Evolutionary conservation across 768 basidiomycete genomes (phyloP).

Genomic region (Asterophora lycoperdoides): DNA sequence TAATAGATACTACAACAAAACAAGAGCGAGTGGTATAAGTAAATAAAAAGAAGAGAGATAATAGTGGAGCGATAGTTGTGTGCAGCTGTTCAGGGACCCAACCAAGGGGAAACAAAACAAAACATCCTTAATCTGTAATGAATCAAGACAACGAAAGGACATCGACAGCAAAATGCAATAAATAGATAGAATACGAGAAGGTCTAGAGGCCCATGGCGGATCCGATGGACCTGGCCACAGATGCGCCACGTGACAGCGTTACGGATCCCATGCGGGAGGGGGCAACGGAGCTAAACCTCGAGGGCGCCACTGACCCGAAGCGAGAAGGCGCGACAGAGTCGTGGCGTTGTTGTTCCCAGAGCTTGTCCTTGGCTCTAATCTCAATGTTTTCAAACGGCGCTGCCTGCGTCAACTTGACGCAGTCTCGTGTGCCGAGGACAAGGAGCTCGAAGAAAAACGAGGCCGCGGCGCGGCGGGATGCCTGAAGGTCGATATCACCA

Average conservation of each 20-base stretch:
- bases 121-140: constrained; percentile 12
- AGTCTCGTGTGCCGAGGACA: constrained; percentile 90
- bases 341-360: constrained; percentile 70
- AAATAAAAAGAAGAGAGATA: background rate
- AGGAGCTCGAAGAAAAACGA: constrained; percentile 98
- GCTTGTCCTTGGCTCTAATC: constrained; percentile 71
- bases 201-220: constrained; percentile 37
- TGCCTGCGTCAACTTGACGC: constrained; percentile 73
- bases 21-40: constrained; percentile 2
- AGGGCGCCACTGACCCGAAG: constrained; percentile 21
- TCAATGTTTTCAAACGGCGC: constrained; percentile 84
- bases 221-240: constrained; percentile 42
- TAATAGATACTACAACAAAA: constrained; percentile 3
- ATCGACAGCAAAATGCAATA: background rate
- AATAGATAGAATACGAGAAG: background rate
- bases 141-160: constrained; percentile 10
- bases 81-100: constrained; percentile 1
- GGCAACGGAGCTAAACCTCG: constrained; percentile 16
- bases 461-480: constrained; percentile 86
- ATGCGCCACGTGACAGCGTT: constrained; percentile 27
- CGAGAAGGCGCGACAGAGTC: constrained; percentile 27
- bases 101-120: background rate
- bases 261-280: constrained; percentile 20
- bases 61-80: background rate
- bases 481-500: constrained; percentile 38